Conservation (phyloP, 2,329 filamentous ascomycete species). For the Fusarium neocosmosporiellum region DNA sequence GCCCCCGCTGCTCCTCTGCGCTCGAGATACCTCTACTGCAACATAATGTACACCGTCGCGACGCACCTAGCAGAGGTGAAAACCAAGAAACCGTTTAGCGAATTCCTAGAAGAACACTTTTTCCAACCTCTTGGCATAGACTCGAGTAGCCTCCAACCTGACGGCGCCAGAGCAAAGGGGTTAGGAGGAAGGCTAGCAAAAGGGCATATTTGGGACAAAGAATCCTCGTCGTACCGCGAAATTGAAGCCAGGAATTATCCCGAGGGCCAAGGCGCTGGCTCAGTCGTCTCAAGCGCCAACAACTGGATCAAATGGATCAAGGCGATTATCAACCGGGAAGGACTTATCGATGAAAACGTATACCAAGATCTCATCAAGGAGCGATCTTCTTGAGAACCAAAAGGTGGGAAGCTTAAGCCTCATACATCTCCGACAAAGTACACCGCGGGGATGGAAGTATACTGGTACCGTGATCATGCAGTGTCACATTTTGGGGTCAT, state of each 20-base stretch:
- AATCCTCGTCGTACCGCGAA: neutral
- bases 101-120: neutral
- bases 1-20: neutral
- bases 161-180: neutral
- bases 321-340: conserved; percentile 40
- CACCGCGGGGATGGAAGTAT: conserved; percentile 38
- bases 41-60: conserved; percentile 22
- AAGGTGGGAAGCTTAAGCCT: conserved; percentile 9
- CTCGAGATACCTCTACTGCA: conserved; percentile 14
- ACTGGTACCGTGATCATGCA: conserved; percentile 34
- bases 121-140: conserved; percentile 5
- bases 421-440: conserved; percentile 27
- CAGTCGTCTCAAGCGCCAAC: conserved; percentile 42
- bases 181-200: neutral
- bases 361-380: conserved; percentile 35
- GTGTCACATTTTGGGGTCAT: too few relatives aligned
- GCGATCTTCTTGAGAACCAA: conserved; percentile 31
- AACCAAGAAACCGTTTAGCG: accelerated
- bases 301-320: conserved; percentile 46
- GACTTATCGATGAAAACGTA: conserved; percentile 38
- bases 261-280: conserved; percentile 47
- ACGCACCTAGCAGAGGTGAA: conserved; percentile 4
- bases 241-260: conserved; percentile 24
- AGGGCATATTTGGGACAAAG: conserved; percentile 26
- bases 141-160: conserved; percentile 7